A percentile compares a stretch with the other conserved stretches of the same genome.
These are phyloP conservation scores for Tausonia pullulans DNA, from an alignment of 1,284 basidiomycete genomes.

Conservation along the genomic window DNA sequence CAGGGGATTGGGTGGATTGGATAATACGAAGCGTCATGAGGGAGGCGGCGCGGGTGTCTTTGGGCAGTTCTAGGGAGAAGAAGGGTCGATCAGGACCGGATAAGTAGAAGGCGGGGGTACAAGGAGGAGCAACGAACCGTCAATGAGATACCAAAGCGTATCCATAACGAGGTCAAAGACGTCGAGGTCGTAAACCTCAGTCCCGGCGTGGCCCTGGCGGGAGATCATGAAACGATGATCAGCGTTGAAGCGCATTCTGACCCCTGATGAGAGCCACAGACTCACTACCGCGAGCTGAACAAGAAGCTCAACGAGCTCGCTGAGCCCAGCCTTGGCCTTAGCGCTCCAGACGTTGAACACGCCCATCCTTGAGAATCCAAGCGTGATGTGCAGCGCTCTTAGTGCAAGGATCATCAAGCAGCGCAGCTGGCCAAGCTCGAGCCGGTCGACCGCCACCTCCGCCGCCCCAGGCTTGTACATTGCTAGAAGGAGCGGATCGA, in stretches of 20 bases:
- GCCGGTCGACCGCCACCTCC: not conserved
- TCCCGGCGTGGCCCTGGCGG: slow-evolving; percentile 11
- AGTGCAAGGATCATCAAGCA: slow-evolving; percentile 7
- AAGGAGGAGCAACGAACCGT: slow-evolving; percentile 1
- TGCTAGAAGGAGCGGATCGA: not conserved
- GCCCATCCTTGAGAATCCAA: slow-evolving; percentile 1
- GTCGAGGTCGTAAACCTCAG: not conserved
- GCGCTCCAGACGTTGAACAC: slow-evolving; percentile 2
- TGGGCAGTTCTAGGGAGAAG: slow-evolving; percentile 7
- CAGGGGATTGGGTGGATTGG: slow-evolving; percentile 3
- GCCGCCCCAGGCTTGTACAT: not conserved
- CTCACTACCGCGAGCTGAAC: slow-evolving; percentile 2
- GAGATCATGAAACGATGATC: not conserved
- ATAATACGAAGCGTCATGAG: slow-evolving; percentile 1
- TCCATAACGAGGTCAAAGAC: slow-evolving; percentile 11
- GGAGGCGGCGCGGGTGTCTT: not conserved
- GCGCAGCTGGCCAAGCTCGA: not conserved
- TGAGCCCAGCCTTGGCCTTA: not conserved
- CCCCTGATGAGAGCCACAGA: not conserved
- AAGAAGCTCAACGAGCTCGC: not conserved
- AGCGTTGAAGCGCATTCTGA: not conserved
- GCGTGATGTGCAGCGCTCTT: slow-evolving; percentile 4
- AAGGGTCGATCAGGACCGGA: not conserved
- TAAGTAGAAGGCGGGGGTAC: not conserved
- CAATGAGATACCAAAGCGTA: slow-evolving; percentile 13